A percentile compares a stretch with the other conserved stretches of the same genome.
phyloP scores from a whole-genome alignment of 768 basidiomycete genomes.

The Leccinum uliginosum region DNA sequence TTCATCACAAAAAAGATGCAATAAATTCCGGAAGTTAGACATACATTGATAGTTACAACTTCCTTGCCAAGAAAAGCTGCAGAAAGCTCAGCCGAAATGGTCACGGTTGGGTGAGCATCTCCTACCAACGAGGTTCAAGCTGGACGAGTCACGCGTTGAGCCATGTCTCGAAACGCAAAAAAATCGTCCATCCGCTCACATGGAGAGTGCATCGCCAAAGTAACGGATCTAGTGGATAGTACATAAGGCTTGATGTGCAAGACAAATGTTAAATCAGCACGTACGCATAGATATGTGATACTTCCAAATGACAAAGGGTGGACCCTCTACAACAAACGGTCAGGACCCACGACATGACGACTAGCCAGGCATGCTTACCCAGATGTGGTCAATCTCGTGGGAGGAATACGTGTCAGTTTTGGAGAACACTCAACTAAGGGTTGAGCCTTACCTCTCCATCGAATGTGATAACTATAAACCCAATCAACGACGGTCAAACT shows the following conservation, averaged over 20 bases:
- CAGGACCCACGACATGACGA: background rate
- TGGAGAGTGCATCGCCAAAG: conserved; percentile 16
- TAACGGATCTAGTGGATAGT: conserved; percentile 18
- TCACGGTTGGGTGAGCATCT: background rate
- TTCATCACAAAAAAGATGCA: background rate
- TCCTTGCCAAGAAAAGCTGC: conserved; percentile 13
- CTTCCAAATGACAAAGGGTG: background rate
- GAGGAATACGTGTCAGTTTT: background rate
- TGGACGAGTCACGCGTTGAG: background rate
- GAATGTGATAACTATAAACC: conserved; percentile 11
- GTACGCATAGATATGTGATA: conserved; percentile 8
- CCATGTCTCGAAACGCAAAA: background rate
- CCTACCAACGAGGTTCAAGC: conserved; percentile 14
- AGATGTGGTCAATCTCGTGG: conserved; percentile 17
- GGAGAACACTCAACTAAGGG: background rate
- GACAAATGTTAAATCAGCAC: background rate
- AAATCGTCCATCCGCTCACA: conserved; percentile 6
- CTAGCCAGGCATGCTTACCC: conserved; percentile 8
- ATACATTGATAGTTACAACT: conserved; percentile 6
- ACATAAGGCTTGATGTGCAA: background rate
- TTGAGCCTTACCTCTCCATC: conserved; percentile 11
- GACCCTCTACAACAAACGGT: background rate
- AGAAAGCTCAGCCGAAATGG: background rate
- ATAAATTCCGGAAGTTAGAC: background rate
- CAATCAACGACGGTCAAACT: background rate